A percentile compares a stretch with the other conserved stretches of the same genome.
phyloP scores from a whole-genome alignment of 768 basidiomycete genomes.

The Lentinula raphanica region DNA sequence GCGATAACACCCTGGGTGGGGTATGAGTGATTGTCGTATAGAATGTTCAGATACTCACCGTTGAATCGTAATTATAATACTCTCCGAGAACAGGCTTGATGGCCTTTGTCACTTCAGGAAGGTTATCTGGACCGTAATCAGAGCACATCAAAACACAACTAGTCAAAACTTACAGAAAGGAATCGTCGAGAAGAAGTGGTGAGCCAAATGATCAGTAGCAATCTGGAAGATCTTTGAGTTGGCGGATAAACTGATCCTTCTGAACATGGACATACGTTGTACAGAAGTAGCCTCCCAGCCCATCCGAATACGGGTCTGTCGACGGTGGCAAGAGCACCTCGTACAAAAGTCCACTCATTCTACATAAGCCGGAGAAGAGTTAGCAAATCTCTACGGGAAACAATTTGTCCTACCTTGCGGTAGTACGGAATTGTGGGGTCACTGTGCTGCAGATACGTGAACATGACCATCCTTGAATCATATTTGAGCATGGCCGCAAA shows the following conservation, averaged over 20 bases:
- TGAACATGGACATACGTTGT: slow-evolving; percentile 33
- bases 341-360: slow-evolving; percentile 54
- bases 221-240: slow-evolving; percentile 24
- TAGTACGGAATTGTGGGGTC: slow-evolving; percentile 58
- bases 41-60: slow-evolving; percentile 27
- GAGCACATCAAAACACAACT: not conserved
- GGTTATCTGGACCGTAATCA: slow-evolving; percentile 37
- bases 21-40: not conserved
- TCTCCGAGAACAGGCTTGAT: slow-evolving; percentile 46
- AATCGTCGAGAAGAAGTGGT: slow-evolving; percentile 54
- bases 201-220: slow-evolving; percentile 48
- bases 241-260: not conserved
- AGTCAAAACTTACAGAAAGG: slow-evolving; percentile 48
- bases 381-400: no score
- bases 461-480: slow-evolving; percentile 49
- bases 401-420: slow-evolving; percentile 24
- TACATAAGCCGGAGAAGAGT: no score
- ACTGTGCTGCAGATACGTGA: slow-evolving; percentile 59
- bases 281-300: slow-evolving; percentile 52
- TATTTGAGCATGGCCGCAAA: no score
- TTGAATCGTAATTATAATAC: slow-evolving; percentile 55
- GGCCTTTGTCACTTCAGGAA: slow-evolving; percentile 39
- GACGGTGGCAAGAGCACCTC: slow-evolving; percentile 56
- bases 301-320: slow-evolving; percentile 57
- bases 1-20: slow-evolving; percentile 29